Conservation (phyloP, 148 eudicot genomes). For the Talinum fruticosum region DNA sequence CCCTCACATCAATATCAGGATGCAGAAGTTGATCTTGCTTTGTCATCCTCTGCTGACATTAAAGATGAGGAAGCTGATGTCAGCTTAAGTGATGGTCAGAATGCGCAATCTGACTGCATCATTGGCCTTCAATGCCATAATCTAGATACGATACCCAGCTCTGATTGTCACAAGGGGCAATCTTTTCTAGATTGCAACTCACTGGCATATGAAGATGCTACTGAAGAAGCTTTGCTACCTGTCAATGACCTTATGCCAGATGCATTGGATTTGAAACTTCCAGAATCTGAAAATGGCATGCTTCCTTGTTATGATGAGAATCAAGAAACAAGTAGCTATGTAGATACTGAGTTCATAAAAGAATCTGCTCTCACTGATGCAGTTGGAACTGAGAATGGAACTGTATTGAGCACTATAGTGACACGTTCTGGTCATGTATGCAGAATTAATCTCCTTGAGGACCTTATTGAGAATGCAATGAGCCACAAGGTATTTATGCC, state of each 20-base stretch:
- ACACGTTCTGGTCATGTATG: constrained; percentile 57
- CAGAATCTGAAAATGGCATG: constrained; percentile 20
- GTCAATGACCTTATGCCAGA: constrained; percentile 17
- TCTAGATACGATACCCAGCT: neutral
- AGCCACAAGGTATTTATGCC: constrained; percentile 55
- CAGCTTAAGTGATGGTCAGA: constrained; percentile 10
- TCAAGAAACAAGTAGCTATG: constrained; percentile 20
- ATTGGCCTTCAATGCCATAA: constrained; percentile 11
- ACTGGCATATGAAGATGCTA: constrained; percentile 19
- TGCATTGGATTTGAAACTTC: constrained; percentile 20
- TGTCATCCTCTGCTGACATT: constrained; percentile 18
- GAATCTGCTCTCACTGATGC: constrained; percentile 24
- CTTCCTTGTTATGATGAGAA: constrained; percentile 21
- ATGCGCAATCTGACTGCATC: neutral
- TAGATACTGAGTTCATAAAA: constrained; percentile 21
- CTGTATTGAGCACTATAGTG: constrained; percentile 32
- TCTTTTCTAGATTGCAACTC: constrained; percentile 8
- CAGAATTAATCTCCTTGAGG: constrained; percentile 54
- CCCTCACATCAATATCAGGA: constrained; percentile 4
- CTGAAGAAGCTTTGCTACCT: constrained; percentile 6
- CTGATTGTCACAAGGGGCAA: constrained; percentile 10
- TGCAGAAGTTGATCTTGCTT: constrained; percentile 1
- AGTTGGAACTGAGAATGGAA: constrained; percentile 32
- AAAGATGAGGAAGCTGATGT: constrained; percentile 16
- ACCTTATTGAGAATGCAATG: constrained; percentile 60